A percentile compares a stretch with the other conserved stretches of the same genome.
Evolutionary conservation across 2,329 filamentous ascomycete species (phyloP).

Genomic region (Fusarium sp.): DNA sequence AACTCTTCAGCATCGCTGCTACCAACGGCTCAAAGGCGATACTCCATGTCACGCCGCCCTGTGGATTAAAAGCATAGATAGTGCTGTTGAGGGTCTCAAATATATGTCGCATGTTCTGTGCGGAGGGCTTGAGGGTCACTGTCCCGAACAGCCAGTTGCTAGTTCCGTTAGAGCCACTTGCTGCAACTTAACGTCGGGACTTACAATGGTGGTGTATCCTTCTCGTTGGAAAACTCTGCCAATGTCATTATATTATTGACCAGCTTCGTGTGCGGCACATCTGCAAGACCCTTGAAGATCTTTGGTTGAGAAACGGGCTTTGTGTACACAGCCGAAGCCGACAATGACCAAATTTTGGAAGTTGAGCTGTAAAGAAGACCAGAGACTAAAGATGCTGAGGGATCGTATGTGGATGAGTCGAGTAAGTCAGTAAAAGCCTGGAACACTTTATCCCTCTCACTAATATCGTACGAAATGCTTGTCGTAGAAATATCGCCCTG

Average conservation of each 20-base stretch:
- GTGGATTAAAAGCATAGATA: not conserved
- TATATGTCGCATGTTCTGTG: not conserved
- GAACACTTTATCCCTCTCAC: not conserved
- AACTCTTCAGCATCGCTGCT: not conserved
- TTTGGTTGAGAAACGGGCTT: not conserved
- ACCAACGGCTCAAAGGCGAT: not conserved
- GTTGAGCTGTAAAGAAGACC: not conserved
- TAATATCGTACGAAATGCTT: not conserved
- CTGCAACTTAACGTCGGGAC: too few relatives aligned
- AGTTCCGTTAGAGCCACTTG: accelerated
- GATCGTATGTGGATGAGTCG: not conserved
- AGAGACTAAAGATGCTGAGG: not conserved
- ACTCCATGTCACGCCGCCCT: not conserved
- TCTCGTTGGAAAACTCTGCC: not conserved
- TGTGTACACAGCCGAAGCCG: not conserved
- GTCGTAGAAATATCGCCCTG: not conserved
- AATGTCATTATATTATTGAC: not conserved
- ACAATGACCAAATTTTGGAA: not conserved
- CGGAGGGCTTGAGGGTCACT: not conserved
- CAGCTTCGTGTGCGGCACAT: not conserved
- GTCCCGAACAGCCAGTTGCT: not conserved
- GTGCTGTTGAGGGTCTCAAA: not conserved
- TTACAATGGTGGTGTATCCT: not conserved
- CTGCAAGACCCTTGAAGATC: not conserved
- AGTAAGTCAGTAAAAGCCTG: not conserved